Base-by-base conservation (phyloP, 805 yeast species). In the Saccharomycopsis lassenensis region DNA sequence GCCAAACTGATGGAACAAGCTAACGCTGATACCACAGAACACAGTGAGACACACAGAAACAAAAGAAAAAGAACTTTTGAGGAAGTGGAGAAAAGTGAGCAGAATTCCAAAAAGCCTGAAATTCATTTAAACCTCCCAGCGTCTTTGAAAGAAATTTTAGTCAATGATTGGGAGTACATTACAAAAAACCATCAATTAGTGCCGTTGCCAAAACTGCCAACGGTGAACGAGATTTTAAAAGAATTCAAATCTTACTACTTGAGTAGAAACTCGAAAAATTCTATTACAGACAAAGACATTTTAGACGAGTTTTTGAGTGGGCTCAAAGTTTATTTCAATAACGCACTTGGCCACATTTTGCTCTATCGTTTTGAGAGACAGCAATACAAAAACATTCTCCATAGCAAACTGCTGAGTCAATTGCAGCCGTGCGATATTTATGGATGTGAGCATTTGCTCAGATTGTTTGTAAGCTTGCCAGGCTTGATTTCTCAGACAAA, bases 91-190 rank as follows among this genome's bases (percentile, higher is more conserved):
- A 43, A 51, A 24, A 45, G 52, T 33, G 49, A 53, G 37, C 54
- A 48, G 7, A 45, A 46, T 35, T 26, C 37, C 28, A 40, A 42
- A 19, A 49, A 43, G 36, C 55, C 52, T 3, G 58, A 79, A 47
- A 65, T 84, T 14, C 54, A 60, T 30, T 48, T 84, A 11, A 58
- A 60, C 10, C 69, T 87, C 5, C 82, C 89, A 2, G 74, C 75
- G 33, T 58, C 65, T 21, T 61, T 89, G 39, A 87, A 86, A 54
- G 61, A 78, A 4, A 49, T 76, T 3, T 59, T 89, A 25, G 94
- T 87, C 1, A 86, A 84, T 54, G 97, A 89, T 60, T 89, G 97
- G 98, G 95, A 89, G 55, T 65, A 64, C 46, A 68, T 89, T 23
- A 86, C 97, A 1, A 82, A 81, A 48, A 82, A 85, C 47, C 77